phyloP scores from a whole-genome alignment of 768 basidiomycete species.

The Rubroboletus pulcherrimus region DNA sequence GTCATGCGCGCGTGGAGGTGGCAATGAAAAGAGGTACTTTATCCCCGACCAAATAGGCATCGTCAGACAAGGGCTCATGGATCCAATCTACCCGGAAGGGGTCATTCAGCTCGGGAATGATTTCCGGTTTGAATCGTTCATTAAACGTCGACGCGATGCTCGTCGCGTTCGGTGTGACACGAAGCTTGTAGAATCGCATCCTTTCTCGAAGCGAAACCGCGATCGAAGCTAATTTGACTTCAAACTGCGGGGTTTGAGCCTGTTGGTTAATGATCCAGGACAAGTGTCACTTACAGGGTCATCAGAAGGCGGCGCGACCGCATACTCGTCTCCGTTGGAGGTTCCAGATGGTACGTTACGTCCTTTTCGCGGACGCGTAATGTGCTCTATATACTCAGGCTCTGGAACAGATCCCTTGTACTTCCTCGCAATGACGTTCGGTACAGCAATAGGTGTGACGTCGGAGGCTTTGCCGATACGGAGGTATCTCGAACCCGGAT shows the following conservation, averaged over 20 bases:
- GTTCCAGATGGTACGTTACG: conserved; percentile 20
- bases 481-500: conserved; percentile 71
- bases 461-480: conserved; percentile 77
- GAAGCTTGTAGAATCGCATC: conserved; percentile 83
- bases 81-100: conserved; percentile 86
- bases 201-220: conserved; percentile 70
- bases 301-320: conserved; percentile 43
- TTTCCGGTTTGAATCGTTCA: conserved; percentile 77
- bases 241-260: conserved; percentile 47
- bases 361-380: conserved; percentile 52
- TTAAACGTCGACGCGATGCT: conserved; percentile 76
- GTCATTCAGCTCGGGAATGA: conserved; percentile 83
- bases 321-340: conserved; percentile 48
- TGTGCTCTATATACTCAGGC: conserved; percentile 44
- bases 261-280: not conserved
- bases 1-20: conserved; percentile 1
- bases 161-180: conserved; percentile 66
- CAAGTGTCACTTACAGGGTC: conserved; percentile 51
- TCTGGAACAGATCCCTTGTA: conserved; percentile 42
- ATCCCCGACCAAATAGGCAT: conserved; percentile 59
- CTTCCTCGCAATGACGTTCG: conserved; percentile 72
- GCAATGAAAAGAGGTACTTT: conserved; percentile 40
- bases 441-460: conserved; percentile 63
- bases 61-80: conserved; percentile 45
- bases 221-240: conserved; percentile 70